These are phyloP conservation scores for Leccinum incarnatum DNA, from an alignment of 768 basidiomycete genomes.

Conservation along the genomic window DNA sequence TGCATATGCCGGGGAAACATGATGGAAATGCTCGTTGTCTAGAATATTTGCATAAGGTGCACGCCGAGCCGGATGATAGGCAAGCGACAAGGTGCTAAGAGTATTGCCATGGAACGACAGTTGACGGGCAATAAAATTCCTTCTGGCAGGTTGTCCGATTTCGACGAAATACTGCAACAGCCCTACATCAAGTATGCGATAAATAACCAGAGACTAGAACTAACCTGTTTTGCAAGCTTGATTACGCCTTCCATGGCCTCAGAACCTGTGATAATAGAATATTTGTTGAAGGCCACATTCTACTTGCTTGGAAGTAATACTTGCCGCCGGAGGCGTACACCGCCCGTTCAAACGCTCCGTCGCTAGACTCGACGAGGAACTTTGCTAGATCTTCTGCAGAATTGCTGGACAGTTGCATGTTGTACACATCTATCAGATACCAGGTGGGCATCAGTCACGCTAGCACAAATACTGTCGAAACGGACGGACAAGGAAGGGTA, in stretches of 20 bases:
- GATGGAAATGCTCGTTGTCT: conserved; percentile 67
- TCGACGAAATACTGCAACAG: conserved; percentile 62
- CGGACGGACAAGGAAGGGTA: conserved; percentile 73
- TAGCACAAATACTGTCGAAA: conserved; percentile 5
- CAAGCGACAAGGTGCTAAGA: conserved; percentile 63
- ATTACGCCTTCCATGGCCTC: conserved; percentile 89
- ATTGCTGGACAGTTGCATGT: conserved; percentile 77
- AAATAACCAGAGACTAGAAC: conserved; percentile 3
- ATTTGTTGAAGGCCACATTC: neutral
- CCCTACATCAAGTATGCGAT: conserved; percentile 9
- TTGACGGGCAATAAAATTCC: conserved; percentile 74
- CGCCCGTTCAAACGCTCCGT: conserved; percentile 70
- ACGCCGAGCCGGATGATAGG: conserved; percentile 64
- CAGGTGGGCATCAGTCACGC: neutral
- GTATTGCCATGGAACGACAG: conserved; percentile 89
- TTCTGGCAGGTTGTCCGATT: conserved; percentile 64
- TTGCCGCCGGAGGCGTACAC: conserved; percentile 77
- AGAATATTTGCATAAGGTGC: conserved; percentile 66
- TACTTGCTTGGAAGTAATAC: conserved; percentile 7
- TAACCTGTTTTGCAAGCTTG: conserved; percentile 76
- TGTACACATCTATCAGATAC: conserved; percentile 67
- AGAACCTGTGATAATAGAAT: conserved; percentile 49
- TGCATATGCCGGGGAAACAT: conserved; percentile 85
- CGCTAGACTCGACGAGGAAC: conserved; percentile 57
- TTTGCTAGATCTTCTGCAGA: conserved; percentile 81